Evolutionary conservation across 2,329 filamentous ascomycete genomes (phyloP), one percentile per base, ranked within the genome.

Genomic region (Parascedosporium putredinis): DNA sequence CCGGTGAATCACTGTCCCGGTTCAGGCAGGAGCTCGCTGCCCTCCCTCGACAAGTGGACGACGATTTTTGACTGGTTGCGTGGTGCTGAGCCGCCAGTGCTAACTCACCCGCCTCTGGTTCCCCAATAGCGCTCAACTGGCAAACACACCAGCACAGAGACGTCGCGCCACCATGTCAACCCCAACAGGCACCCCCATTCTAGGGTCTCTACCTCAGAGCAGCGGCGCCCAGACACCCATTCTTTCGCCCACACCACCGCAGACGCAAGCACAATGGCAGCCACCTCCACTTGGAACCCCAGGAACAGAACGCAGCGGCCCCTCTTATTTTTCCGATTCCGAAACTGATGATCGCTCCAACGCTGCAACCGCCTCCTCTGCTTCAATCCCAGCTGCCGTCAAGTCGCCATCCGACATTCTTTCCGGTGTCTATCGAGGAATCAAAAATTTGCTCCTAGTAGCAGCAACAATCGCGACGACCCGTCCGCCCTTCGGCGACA

Each of bases 351-450:
- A 69, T 27, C 63, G 61, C 49, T 42, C 48, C 24, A 44, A 46
- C 36, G 34, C 23, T 34, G 12, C 34, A 12, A 14, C 24, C n/a
- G 23, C 38, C 9, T 16, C 47, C 22, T 47, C 47, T 16, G 25
- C 49, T 18, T 42, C 25, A 6, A 48, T 33, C 40, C 53, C n/a
- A n/a, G n/a, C 59, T 52, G 36, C 27, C 45, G 20, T 40, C 40
- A 63, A 69, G 59, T 68, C 71, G 0, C 57, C 70, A 20, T 67
- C 73, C 53, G 73, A 77, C 49, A 62, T 75, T 52, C 58, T 78
- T 49, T 71, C 72, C 43, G 71, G 71, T 55, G 71, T 75, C 55
- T 75, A 75, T 58, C 72, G 73, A 55, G 72, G 72, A 54, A 65
- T 76, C 54, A 72, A 67, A 76, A 69, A 56, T 66, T 72, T 40